Evolutionary conservation across 2,329 filamentous ascomycete species (phyloP), one percentile per base, ranked within the genome.

Genomic region (Cladosporium colombiae): DNA sequence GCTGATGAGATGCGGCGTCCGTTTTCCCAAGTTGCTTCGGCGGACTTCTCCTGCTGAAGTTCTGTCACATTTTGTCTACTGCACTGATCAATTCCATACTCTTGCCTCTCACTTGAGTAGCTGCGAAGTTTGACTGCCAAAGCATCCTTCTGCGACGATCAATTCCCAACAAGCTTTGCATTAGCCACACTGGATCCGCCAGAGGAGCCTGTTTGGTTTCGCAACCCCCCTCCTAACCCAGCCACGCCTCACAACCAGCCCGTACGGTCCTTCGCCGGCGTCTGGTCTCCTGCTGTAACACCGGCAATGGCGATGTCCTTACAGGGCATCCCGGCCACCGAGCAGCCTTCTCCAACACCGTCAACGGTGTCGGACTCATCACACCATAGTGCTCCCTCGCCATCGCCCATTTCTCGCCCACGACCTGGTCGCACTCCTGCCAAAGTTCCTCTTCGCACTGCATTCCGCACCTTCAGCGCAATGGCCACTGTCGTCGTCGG

Each of bases 401-500:
- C 63, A 7, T 18, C 62, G 14, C 35, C 46, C 13, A 16, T 56
- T 16, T 49, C 65, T 2, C 58, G 55, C 6, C 50, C 58, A 29
- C 59, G 65, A 10, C 40, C 68, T 37, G 69, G 66, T 50, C 68
- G 71, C 10, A 69, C 72, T 6, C 71, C 74, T 40, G 70, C 71
- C 56, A 70, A 76, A 67, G 69, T 75, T 69, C 49, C 74, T 67
- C 70, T 83, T 70, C 72, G 77, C 73, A 68, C 78, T 4, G 71
- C 69, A 6, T 77, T 78, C 68, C 74, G 78, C 23, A 77, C 77
- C 56, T 77, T 82, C 68, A 74, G 77, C 52, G 76, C 76, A 64
- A 76, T 81, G 66, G 78, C 78, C 7, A 77, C 75, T 2, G 68
- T 78, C 21, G 46, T 77, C 56, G 74, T 84, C 33, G 81, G 82